phyloP scores from a whole-genome alignment of 2,329 filamentous ascomycete genomes.

The Scytalidium lignicola region DNA sequence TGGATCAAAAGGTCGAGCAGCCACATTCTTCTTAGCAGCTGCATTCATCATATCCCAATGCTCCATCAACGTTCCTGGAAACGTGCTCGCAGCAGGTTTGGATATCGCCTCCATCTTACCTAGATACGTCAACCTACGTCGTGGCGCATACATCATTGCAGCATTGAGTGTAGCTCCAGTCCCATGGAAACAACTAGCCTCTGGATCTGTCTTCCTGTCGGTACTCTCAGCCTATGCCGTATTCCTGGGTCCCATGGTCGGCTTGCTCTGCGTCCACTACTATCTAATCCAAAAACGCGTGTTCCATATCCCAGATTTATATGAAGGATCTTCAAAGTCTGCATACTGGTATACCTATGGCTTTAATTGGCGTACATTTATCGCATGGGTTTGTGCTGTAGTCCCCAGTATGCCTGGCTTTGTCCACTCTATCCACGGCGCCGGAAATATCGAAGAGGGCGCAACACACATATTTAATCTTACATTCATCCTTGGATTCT shows the following conservation, averaged over 20 bases:
- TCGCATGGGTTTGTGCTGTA: constrained; percentile 2
- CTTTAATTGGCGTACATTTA: background rate
- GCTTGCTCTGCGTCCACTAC: constrained; percentile 17
- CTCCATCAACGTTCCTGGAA: constrained; percentile 22
- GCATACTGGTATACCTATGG: constrained; percentile 1
- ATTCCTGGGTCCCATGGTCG: constrained; percentile 41
- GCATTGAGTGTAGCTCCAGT: constrained; percentile 36
- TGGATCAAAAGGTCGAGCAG: constrained; percentile 17
- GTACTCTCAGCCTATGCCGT: constrained; percentile 39
- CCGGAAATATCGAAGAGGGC: background rate
- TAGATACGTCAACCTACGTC: constrained; percentile 48
- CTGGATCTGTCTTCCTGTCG: constrained; percentile 39
- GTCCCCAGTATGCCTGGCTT: constrained; percentile 1
- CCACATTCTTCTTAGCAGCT: constrained; percentile 10
- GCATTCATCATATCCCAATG: constrained; percentile 23
- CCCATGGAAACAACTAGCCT: constrained; percentile 46
- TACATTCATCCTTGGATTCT: constrained; percentile 1
- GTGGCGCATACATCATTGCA: constrained; percentile 44
- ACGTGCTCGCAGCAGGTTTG: constrained; percentile 23
- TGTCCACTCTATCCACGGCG: constrained; percentile 1
- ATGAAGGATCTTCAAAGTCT: background rate
- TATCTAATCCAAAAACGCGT: background rate
- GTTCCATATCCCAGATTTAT: constrained; percentile 3
- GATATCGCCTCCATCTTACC: constrained; percentile 38
- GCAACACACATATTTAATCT: constrained; percentile 1